These are phyloP conservation scores for Calonectria ilicicola DNA, from an alignment of 2,329 filamentous ascomycete species.

Conservation along the genomic window DNA sequence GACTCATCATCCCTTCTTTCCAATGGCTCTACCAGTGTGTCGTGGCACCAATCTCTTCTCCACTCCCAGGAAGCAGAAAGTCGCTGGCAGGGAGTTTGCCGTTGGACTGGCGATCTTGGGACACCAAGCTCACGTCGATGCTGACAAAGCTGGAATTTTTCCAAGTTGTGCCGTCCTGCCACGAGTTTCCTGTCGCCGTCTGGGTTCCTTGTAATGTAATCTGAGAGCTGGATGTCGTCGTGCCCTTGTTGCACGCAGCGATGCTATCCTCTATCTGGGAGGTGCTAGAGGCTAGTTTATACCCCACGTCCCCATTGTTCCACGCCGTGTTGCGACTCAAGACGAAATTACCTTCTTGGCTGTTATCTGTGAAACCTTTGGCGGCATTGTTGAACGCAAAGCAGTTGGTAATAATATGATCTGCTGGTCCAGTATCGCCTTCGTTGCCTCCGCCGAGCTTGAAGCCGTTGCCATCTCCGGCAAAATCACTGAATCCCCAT, in stretches of 20 bases:
- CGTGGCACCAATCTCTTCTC: conserved; percentile 25
- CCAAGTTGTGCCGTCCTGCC: conserved; percentile 53
- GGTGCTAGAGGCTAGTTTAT: conserved; percentile 49
- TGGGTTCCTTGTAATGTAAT: conserved; percentile 38
- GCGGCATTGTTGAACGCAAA: conserved; percentile 57
- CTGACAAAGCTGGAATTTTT: conserved; percentile 52
- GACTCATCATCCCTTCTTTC: not conserved
- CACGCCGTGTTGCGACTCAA: conserved; percentile 59
- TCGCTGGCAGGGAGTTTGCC: conserved; percentile 54
- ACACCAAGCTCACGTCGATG: conserved; percentile 46
- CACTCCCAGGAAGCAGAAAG: conserved; percentile 53
- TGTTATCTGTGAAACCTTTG: conserved; percentile 61
- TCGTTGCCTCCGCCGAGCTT: conserved; percentile 56
- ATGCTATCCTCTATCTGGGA: conserved; percentile 52
- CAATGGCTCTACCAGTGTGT: conserved; percentile 17
- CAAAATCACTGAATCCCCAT: conserved; percentile 56
- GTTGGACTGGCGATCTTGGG: conserved; percentile 48
- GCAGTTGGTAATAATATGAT: conserved; percentile 58
- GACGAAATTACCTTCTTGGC: conserved; percentile 53
- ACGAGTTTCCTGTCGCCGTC: conserved; percentile 53
- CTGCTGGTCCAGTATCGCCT: conserved; percentile 50
- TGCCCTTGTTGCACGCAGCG: conserved; percentile 42
- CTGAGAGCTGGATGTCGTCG: conserved; percentile 43
- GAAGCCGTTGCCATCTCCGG: conserved; percentile 62
- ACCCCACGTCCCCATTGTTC: conserved; percentile 57